Conservation (phyloP, 257 asterid species). For the Fraxinus americana region DNA sequence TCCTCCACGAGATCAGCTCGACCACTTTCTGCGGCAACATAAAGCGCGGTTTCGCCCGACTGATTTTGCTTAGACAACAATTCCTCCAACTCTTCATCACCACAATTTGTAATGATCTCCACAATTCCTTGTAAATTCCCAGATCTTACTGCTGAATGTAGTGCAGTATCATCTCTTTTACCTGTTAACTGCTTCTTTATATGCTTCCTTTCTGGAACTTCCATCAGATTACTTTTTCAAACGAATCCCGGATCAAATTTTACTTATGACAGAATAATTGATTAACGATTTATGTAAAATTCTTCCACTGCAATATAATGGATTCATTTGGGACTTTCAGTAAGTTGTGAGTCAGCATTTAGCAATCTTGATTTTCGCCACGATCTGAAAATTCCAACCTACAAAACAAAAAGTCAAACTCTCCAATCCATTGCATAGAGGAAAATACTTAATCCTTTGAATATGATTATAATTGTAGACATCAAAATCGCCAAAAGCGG, state of each 20-base stretch:
- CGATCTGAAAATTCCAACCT: slow-evolving; percentile 15
- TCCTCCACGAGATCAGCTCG: slow-evolving; percentile 55
- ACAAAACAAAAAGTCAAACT: slow-evolving; percentile 25
- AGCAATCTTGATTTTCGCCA: slow-evolving; percentile 27
- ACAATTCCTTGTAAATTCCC: slow-evolving; percentile 48
- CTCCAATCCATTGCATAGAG: slow-evolving; percentile 17
- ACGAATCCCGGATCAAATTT: slow-evolving; percentile 34
- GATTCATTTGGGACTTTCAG: slow-evolving; percentile 17
- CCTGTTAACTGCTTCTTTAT: slow-evolving; percentile 70
- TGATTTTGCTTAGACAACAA: slow-evolving; percentile 61
- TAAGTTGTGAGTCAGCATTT: slow-evolving; percentile 25
- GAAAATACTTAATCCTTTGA: neutral
- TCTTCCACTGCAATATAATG: slow-evolving; percentile 19
- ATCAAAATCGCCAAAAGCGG: neutral
- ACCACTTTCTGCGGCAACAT: slow-evolving; percentile 70
- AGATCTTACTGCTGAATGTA: slow-evolving; percentile 68
- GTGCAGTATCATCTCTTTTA: slow-evolving; percentile 59
- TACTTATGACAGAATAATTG: slow-evolving; percentile 9
- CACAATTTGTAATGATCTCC: slow-evolving; percentile 42
- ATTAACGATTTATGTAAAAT: slow-evolving; percentile 17
- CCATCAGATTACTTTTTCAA: slow-evolving; percentile 27
- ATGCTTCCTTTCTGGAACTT: slow-evolving; percentile 41
- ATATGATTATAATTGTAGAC: too few species aligned
- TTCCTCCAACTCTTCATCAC: slow-evolving; percentile 42
- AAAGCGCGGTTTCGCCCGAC: slow-evolving; percentile 72